Conservation (phyloP, 2,329 filamentous ascomycete genomes). For the Pyrenophora tritici-repentis region DNA sequence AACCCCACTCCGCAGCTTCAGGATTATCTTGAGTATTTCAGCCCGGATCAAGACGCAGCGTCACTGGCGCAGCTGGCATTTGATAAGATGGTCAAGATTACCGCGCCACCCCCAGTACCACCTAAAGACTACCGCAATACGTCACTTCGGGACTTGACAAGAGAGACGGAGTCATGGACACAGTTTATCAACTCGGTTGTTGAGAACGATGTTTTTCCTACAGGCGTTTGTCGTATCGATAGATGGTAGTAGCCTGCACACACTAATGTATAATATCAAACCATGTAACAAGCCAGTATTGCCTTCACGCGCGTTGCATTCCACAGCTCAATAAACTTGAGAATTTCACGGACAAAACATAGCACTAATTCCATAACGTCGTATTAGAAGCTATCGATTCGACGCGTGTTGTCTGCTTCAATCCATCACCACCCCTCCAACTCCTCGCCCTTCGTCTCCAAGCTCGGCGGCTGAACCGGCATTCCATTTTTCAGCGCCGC, state of each 20-base stretch:
- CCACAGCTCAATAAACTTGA: too few species aligned
- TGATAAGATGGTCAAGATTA: constrained; percentile 17
- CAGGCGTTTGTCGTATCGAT: neutral
- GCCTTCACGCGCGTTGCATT: too few species aligned
- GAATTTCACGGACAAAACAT: too few species aligned
- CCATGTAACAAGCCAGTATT: neutral
- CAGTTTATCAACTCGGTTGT: neutral
- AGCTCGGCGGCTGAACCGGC: constrained; percentile 35
- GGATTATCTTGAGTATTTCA: constrained; percentile 38
- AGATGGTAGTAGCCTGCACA: neutral
- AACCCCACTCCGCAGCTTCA: constrained; percentile 28
- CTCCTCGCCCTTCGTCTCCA: constrained; percentile 32
- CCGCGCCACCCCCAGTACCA: constrained; percentile 18
- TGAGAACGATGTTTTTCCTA: neutral
- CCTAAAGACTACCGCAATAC: constrained; percentile 14
- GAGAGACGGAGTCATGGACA: neutral
- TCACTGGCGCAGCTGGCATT: constrained; percentile 32
- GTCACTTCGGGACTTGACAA: neutral
- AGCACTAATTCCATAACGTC: neutral
- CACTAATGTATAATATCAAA: neutral
- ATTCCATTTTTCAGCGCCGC: constrained; percentile 39
- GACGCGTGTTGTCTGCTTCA: too few species aligned
- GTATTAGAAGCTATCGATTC: too few species aligned
- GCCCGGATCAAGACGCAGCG: constrained; percentile 17
- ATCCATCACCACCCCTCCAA: constrained; percentile 40